Conservation (phyloP, 192 early-diverging fungal genomes). For the Linnemannia zychae region DNA sequence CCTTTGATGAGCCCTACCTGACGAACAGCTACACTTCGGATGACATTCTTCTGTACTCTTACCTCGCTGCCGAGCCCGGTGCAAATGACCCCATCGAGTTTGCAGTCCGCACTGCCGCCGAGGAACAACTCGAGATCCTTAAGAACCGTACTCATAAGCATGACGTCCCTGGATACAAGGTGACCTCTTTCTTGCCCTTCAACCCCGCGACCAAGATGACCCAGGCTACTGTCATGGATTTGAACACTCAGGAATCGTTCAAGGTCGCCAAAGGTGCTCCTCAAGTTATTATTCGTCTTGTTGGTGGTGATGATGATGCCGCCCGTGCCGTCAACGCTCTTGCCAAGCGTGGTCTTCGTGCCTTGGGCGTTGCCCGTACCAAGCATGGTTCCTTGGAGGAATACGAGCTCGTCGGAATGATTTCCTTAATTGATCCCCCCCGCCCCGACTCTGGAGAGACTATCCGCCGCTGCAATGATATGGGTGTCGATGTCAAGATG, state of each 20-base stretch:
- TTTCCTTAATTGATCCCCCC: slow-evolving; percentile 92
- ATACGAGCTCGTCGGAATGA: slow-evolving; percentile 93
- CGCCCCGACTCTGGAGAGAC: slow-evolving; percentile 91
- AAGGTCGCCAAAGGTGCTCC: slow-evolving; percentile 95
- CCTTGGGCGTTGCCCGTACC: slow-evolving; percentile 91
- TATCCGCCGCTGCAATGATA: slow-evolving; percentile 83
- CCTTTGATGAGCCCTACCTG: slow-evolving; percentile 92
- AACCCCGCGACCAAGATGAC: slow-evolving; percentile 95
- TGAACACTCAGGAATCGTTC: slow-evolving; percentile 85
- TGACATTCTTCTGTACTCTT: slow-evolving; percentile 89
- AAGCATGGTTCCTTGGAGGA: slow-evolving; percentile 71
- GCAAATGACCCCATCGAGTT: slow-evolving; percentile 94
- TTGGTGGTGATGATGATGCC: slow-evolving; percentile 87
- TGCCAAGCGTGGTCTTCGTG: slow-evolving; percentile 87
- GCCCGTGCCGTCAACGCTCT: slow-evolving; percentile 84
- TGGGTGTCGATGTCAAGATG: slow-evolving; percentile 97
- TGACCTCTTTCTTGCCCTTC: slow-evolving; percentile 93
- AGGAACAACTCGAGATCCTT: slow-evolving; percentile 80
- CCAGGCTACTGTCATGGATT: slow-evolving; percentile 86
- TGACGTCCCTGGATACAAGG: slow-evolving; percentile 92
- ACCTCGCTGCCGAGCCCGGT: slow-evolving; percentile 89
- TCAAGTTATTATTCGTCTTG: slow-evolving; percentile 89
- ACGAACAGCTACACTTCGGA: slow-evolving; percentile 75
- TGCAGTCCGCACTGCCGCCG: slow-evolving; percentile 88
- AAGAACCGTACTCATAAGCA: slow-evolving; percentile 61